Evolutionary conservation across 1,139 yeast genomes (phyloP).

Genomic region (Taphrina wiesneri): DNA sequence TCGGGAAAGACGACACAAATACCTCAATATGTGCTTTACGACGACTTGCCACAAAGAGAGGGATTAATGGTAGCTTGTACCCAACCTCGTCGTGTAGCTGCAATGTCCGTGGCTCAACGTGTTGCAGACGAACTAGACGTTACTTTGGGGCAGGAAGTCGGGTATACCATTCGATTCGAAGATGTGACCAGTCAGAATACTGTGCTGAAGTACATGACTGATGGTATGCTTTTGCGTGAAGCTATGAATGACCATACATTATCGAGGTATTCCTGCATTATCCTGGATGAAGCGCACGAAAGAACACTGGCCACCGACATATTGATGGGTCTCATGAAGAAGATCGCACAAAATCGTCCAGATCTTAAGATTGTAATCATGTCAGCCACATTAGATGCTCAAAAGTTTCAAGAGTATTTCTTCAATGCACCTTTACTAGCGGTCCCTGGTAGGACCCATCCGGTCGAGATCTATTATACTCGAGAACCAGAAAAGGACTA

Average conservation of each 20-base stretch:
- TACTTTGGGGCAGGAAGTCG: slow-evolving; percentile 84
- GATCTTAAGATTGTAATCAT: slow-evolving; percentile 89
- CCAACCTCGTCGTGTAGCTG: slow-evolving; percentile 97
- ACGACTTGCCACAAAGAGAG: slow-evolving; percentile 79
- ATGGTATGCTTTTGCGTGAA: slow-evolving; percentile 95
- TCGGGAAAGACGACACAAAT: slow-evolving; percentile 97
- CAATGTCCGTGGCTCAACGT: slow-evolving; percentile 94
- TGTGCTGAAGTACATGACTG: slow-evolving; percentile 92
- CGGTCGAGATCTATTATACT: slow-evolving; percentile 94
- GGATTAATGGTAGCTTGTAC: slow-evolving; percentile 92
- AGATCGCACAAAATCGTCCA: slow-evolving; percentile 73
- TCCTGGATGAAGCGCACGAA: slow-evolving; percentile 97
- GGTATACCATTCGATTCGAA: slow-evolving; percentile 90
- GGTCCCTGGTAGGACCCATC: slow-evolving; percentile 97
- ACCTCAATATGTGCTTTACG: slow-evolving; percentile 91
- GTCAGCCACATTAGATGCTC: slow-evolving; percentile 98
- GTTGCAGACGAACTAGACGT: slow-evolving; percentile 98
- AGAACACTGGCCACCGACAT: slow-evolving; percentile 96
- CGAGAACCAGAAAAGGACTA: slow-evolving; percentile 96
- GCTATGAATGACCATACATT: slow-evolving; percentile 95
- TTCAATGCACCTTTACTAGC: slow-evolving; percentile 90
- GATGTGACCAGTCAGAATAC: slow-evolving; percentile 80
- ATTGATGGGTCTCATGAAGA: slow-evolving; percentile 89
- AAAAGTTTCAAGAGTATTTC: slow-evolving; percentile 87
- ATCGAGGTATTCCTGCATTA: slow-evolving; percentile 78